Percentiles rank a stretch among this genome's conserved stretches.
Evolutionary conservation across 116 monocot genomes (phyloP).

Genomic region (Posidonia oceanica): DNA sequence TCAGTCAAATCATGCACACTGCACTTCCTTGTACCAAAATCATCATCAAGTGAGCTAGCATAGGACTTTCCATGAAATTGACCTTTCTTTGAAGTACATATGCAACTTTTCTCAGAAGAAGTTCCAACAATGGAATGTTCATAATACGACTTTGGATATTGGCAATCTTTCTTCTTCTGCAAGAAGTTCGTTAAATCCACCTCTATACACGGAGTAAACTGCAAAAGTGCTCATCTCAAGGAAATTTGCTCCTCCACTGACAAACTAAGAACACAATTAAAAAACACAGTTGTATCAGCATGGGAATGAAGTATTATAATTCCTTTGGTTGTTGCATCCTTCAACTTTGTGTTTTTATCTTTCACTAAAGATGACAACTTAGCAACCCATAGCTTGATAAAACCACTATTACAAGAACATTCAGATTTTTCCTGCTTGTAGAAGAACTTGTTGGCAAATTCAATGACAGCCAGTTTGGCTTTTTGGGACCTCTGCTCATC

Average conservation of each 20-base stretch:
- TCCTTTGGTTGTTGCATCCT: slow-evolving; percentile 85
- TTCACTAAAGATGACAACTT: slow-evolving; percentile 81
- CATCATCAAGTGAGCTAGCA: too few relatives aligned
- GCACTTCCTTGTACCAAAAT: too few relatives aligned
- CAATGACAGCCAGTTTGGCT: slow-evolving; percentile 93
- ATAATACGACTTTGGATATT: slow-evolving; percentile 65
- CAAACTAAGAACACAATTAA: slow-evolving; percentile 77
- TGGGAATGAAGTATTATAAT: slow-evolving; percentile 83
- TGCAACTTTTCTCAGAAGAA: slow-evolving; percentile 88
- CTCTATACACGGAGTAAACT: slow-evolving; percentile 97
- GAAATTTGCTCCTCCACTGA: slow-evolving; percentile 79
- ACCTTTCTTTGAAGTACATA: too few relatives aligned
- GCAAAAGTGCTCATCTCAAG: slow-evolving; percentile 80
- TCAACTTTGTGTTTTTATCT: slow-evolving; percentile 94
- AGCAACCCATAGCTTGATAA: slow-evolving; percentile 93
- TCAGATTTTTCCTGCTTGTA: slow-evolving; percentile 74
- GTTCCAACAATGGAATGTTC: slow-evolving; percentile 67
- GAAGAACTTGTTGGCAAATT: slow-evolving; percentile 94
- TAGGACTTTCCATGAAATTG: too few relatives aligned
- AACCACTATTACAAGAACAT: slow-evolving; percentile 56
- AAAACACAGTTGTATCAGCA: slow-evolving; percentile 80
- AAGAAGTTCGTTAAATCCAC: slow-evolving; percentile 89
- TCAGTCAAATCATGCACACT: too few relatives aligned
- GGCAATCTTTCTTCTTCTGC: slow-evolving; percentile 92
- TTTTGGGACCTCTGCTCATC: slow-evolving; percentile 99